A percentile compares a stretch with the other conserved stretches of the same genome.
Evolutionary conservation across 345 rosid species (phyloP).

Genomic region (Nephelium lappaceum): DNA sequence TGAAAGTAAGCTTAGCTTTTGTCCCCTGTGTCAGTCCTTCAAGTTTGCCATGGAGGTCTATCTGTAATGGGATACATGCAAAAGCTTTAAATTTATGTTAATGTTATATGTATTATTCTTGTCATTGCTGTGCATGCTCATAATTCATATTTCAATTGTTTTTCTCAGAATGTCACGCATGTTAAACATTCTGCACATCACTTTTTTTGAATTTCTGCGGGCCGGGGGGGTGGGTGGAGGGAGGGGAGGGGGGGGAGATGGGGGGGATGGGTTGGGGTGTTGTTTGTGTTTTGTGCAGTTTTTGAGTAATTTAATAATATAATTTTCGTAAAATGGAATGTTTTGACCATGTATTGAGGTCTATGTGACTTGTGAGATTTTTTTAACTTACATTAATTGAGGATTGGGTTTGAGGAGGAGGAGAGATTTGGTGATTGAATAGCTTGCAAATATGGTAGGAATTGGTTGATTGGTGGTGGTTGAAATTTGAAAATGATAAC

Average conservation of each 20-base stretch:
- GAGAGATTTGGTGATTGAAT: not conserved
- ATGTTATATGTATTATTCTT: conserved; percentile 25
- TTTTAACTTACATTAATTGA: too few species aligned
- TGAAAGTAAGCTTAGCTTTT: conserved; percentile 78
- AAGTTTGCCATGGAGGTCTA: conserved; percentile 88
- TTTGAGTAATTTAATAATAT: not conserved
- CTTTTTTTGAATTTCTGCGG: not conserved
- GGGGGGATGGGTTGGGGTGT: too few species aligned
- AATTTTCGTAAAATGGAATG: not conserved
- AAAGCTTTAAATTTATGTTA: conserved; percentile 26
- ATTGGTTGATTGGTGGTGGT: not conserved
- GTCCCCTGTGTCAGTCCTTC: conserved; percentile 82
- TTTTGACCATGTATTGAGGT: not conserved
- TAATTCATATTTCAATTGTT: not conserved
- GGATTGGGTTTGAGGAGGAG: too few species aligned
- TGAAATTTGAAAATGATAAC: not conserved
- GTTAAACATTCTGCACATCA: not conserved
- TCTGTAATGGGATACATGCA: conserved; percentile 44
- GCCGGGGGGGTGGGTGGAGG: not conserved
- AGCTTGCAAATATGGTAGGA: not conserved
- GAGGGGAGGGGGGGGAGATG: too few species aligned
- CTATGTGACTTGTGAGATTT: not conserved
- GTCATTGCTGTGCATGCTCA: conserved; percentile 20
- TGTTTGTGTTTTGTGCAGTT: too few species aligned
- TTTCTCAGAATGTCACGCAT: not conserved